Percentiles rank a stretch among this genome's conserved stretches.
Evolutionary conservation across 768 basidiomycete genomes (phyloP).

Genomic region (Chlorophyllum brunneum): DNA sequence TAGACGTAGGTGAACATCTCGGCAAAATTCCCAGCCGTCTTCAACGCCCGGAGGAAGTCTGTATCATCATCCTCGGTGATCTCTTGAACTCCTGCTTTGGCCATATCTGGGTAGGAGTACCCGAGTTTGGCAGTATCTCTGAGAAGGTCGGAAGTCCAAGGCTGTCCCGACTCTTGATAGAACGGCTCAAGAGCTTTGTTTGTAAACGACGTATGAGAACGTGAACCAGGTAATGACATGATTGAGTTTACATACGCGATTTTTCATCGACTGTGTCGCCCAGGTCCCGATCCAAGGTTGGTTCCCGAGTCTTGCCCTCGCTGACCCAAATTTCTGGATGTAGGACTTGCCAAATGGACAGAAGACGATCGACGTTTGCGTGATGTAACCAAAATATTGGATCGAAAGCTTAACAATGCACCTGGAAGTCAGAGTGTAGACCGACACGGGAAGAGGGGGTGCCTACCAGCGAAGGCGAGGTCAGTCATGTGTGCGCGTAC

Average conservation of each 20-base stretch:
- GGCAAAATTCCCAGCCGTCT: too few relatives aligned
- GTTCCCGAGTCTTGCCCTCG: background rate
- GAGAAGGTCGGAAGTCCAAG: background rate
- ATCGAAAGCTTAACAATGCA: background rate
- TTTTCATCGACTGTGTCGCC: background rate
- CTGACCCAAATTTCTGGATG: background rate
- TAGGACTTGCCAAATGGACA: background rate
- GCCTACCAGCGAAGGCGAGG: background rate
- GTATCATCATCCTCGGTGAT: too few relatives aligned
- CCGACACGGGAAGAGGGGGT: background rate
- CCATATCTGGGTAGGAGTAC: background rate
- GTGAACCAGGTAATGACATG: background rate
- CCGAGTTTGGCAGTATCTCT: background rate
- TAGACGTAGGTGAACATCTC: background rate
- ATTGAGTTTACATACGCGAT: background rate
- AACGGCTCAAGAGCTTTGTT: background rate
- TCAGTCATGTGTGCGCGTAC: background rate
- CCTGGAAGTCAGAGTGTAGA: background rate
- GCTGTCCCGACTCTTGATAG: background rate
- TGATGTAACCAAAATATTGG: background rate
- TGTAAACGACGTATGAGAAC: background rate
- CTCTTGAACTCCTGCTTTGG: background rate
- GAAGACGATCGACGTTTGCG: background rate
- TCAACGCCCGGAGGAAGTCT: too few relatives aligned
- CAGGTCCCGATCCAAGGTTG: background rate